Percentiles rank a stretch among this genome's conserved stretches.
Evolutionary conservation across 192 early-diverging fungal species (phyloP).

Genomic region (Chytriomyces sp.): DNA sequence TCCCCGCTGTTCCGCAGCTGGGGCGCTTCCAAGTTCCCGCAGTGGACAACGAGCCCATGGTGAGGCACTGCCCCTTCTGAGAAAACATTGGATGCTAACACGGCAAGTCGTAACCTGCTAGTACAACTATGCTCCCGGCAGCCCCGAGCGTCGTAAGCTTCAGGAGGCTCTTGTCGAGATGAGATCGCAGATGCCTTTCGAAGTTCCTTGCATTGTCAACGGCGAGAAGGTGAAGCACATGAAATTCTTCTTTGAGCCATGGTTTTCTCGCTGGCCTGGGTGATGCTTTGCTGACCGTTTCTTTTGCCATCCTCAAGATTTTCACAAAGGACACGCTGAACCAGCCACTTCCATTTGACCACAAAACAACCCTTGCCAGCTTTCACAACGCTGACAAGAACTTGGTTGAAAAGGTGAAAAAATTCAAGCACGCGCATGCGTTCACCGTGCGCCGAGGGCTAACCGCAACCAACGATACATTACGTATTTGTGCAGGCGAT

Average conservation of each 20-base stretch:
- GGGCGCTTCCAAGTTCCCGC: conserved; percentile 82
- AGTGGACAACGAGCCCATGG: conserved; percentile 88
- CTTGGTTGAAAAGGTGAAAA: conserved; percentile 60
- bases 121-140: conserved; percentile 77
- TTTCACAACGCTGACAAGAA: conserved; percentile 83
- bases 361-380: conserved; percentile 76
- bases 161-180: conserved; percentile 80
- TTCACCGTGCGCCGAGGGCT: neutral
- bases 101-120: conserved; percentile 20
- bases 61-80: conserved; percentile 29
- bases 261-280: neutral
- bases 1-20: conserved; percentile 61
- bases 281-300: neutral
- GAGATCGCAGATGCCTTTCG: conserved; percentile 64
- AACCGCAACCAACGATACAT: conserved; percentile 19
- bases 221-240: conserved; percentile 67
- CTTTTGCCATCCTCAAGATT: neutral
- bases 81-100: neutral
- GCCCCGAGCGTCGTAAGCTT: conserved; percentile 73
- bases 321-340: conserved; percentile 54
- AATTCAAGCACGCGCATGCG: conserved; percentile 11
- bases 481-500: conserved; percentile 65
- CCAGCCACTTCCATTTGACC: conserved; percentile 85
- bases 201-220: conserved; percentile 85
- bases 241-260: neutral